phyloP scores from a whole-genome alignment of 352 stramenopile species.

The Peronospora destructor region DNA sequence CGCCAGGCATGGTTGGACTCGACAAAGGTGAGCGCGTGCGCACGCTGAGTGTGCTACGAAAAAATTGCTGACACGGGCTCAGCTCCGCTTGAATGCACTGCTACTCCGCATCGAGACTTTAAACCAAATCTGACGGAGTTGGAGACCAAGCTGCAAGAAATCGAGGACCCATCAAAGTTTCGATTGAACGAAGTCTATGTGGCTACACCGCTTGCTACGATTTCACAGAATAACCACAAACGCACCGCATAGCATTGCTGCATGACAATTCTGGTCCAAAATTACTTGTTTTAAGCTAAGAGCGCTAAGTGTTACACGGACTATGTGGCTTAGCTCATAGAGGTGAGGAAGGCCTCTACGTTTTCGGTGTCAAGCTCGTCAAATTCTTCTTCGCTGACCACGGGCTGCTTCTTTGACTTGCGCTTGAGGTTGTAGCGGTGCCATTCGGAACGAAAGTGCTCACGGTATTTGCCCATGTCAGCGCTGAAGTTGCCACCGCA shows the following conservation, averaged over 20 bases:
- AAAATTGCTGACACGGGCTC: conserved; percentile 44
- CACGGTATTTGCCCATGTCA: conserved; percentile 76
- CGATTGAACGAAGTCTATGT: conserved; percentile 69
- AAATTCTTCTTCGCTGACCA: conserved; percentile 72
- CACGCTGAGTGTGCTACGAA: conserved; percentile 56
- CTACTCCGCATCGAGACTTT: conserved; percentile 83
- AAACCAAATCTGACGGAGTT: conserved; percentile 71
- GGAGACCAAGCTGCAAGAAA: conserved; percentile 79
- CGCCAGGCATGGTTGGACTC: conserved; percentile 78
- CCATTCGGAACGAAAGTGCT: conserved; percentile 95
- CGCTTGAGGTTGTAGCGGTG: conserved; percentile 96
- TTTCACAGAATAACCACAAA: conserved; percentile 16
- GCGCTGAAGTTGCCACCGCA: conserved; percentile 89
- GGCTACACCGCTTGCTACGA: conserved; percentile 27
- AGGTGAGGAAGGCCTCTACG: conserved; percentile 57
- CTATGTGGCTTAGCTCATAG: conserved; percentile 42
- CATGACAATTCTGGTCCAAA: conserved; percentile 11
- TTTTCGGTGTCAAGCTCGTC: conserved; percentile 44
- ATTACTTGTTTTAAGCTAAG: conserved; percentile 4
- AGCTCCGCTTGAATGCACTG: conserved; percentile 63
- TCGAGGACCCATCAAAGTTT: conserved; percentile 87
- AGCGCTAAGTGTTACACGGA: conserved; percentile 8
- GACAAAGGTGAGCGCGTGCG: conserved; percentile 71
- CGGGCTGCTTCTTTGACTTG: conserved; percentile 84
- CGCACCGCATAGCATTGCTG: conserved; percentile 21